phyloP scores from a whole-genome alignment of 1,284 basidiomycete genomes.

The Microbotryomycetes sp. region DNA sequence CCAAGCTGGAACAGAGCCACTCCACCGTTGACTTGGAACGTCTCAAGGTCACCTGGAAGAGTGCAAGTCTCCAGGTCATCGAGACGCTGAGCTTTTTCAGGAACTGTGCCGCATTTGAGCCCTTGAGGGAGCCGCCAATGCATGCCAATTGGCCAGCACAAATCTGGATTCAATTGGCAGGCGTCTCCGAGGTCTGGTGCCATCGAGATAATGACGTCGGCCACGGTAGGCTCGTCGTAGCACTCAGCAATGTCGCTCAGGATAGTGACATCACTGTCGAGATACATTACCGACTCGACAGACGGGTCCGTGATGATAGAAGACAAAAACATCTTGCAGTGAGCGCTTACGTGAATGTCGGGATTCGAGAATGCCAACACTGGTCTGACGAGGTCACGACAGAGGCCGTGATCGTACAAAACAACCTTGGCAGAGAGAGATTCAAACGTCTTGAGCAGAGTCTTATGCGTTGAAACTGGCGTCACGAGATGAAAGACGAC shows the following conservation, averaged over 20 bases:
- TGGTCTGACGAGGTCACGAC: not conserved
- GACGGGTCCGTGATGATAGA: slow-evolving; percentile 21
- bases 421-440: slow-evolving; percentile 1
- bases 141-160: slow-evolving; percentile 29
- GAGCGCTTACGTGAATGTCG: slow-evolving; percentile 28
- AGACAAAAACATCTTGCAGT: slow-evolving; percentile 33
- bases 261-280: slow-evolving; percentile 30
- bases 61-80: slow-evolving; percentile 1
- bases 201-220: slow-evolving; percentile 22
- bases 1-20: slow-evolving; percentile 22
- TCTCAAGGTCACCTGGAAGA: slow-evolving; percentile 19
- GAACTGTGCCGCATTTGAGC: slow-evolving; percentile 25
- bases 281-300: slow-evolving; percentile 24
- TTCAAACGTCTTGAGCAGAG: slow-evolving; percentile 12
- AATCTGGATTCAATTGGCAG: slow-evolving; percentile 21
- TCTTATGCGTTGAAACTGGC: slow-evolving; percentile 8
- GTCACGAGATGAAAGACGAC: slow-evolving; percentile 26
- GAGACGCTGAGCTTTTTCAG: not conserved
- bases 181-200: slow-evolving; percentile 30
- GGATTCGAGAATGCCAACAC: slow-evolving; percentile 26
- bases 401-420: slow-evolving; percentile 27
- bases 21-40: slow-evolving; percentile 30
- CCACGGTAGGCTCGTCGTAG: slow-evolving; percentile 7
- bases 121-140: slow-evolving; percentile 18
- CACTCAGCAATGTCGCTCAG: slow-evolving; percentile 18